Evolutionary conservation across 2,329 filamentous ascomycete species (phyloP).

Genomic region (Trichoderma hamatum): DNA sequence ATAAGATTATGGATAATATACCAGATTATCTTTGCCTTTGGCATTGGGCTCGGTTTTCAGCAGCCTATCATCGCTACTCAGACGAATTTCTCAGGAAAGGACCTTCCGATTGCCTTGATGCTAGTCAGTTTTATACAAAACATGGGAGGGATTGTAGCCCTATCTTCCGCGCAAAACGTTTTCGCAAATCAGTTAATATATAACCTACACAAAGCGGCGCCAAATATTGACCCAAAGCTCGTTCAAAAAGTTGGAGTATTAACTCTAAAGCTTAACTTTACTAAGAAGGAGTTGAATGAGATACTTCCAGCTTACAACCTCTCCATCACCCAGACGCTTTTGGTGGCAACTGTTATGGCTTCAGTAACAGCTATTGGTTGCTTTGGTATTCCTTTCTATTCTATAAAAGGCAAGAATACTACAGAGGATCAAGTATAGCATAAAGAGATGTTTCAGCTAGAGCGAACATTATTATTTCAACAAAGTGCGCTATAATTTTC

Average conservation of each 20-base stretch:
- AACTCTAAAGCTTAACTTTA: background rate
- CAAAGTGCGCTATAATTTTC: no score
- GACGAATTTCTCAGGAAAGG: background rate
- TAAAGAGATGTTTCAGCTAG: no score
- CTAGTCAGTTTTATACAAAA: background rate
- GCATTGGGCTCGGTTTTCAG: background rate
- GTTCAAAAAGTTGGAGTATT: background rate
- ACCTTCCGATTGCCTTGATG: background rate
- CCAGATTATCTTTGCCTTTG: background rate
- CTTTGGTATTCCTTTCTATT: background rate
- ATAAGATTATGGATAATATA: background rate
- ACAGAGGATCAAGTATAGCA: background rate
- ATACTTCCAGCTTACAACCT: background rate
- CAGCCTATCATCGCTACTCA: background rate
- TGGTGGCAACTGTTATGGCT: background rate
- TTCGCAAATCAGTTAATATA: background rate
- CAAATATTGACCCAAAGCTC: background rate
- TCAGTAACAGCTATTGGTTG: background rate
- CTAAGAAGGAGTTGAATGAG: background rate
- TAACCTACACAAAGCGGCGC: background rate
- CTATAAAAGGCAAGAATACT: background rate
- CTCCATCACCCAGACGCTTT: background rate
- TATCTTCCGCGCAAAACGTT: background rate
- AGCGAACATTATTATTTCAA: no score
- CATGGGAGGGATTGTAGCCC: background rate